Percentiles rank a stretch among this genome's conserved stretches.
Conservation (phyloP, 148 eudicot species). For the Rhododendron molle region DNA sequence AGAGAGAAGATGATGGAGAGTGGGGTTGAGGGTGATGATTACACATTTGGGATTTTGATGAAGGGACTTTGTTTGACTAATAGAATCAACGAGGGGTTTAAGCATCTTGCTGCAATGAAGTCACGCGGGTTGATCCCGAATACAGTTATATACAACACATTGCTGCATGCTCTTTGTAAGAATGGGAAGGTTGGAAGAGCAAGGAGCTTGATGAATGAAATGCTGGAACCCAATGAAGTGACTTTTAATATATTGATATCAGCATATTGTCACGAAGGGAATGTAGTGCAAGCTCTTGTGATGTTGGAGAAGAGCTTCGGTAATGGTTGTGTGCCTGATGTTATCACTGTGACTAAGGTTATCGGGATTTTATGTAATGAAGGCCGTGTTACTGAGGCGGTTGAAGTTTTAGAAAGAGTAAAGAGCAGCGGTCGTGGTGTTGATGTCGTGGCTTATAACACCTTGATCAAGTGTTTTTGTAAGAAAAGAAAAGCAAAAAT, state of each 20-base stretch:
- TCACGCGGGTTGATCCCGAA: conserved; percentile 42
- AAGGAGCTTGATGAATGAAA: conserved; percentile 86
- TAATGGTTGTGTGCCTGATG: conserved; percentile 66
- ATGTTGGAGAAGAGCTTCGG: conserved; percentile 66
- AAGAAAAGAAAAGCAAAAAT: conserved; percentile 54
- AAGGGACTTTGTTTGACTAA: conserved; percentile 92
- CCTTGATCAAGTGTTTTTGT: conserved; percentile 69
- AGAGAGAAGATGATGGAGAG: conserved; percentile 81
- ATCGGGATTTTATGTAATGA: conserved; percentile 53
- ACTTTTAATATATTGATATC: conserved; percentile 75
- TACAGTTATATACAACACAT: conserved; percentile 73
- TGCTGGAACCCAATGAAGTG: conserved; percentile 62
- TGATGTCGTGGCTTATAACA: conserved; percentile 83
- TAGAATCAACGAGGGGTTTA: conserved; percentile 79
- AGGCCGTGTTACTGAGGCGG: conserved; percentile 65
- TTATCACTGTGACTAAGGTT: conserved; percentile 62
- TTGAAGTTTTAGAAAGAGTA: conserved; percentile 65
- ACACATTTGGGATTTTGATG: conserved; percentile 90
- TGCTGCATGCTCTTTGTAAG: conserved; percentile 80
- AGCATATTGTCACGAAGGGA: conserved; percentile 63
- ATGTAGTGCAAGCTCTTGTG: conserved; percentile 76
- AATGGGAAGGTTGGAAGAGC: conserved; percentile 92
- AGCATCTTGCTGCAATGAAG: conserved; percentile 74
- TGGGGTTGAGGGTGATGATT: conserved; percentile 71
- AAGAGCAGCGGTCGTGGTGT: conserved; percentile 57